Evolutionary conservation across 352 stramenopile genomes (phyloP), one percentile per base, ranked within the genome.

Genomic region (Phytophthora pluvialis): DNA sequence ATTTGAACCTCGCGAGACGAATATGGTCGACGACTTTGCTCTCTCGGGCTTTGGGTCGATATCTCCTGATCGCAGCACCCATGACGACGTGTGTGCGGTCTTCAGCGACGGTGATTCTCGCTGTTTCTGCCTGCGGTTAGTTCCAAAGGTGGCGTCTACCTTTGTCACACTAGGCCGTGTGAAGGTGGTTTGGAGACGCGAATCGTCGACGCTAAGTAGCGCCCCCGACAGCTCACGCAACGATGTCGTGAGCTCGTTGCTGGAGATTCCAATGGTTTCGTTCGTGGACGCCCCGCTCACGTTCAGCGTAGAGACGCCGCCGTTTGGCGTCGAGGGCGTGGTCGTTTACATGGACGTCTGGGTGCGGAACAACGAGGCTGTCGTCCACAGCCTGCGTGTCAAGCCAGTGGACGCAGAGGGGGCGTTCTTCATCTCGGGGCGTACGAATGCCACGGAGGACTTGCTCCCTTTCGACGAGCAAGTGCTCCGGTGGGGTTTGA

Each of bases 341-440:
- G 31, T 94, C 18, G 70, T 87, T 16, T 60, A 64, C 28, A 76
- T 94, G 60, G 71, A 86, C 31, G 65, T 96, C 28, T 62, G 64
- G 7, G 67, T 94, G 29, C 71, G 70, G 28, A 96, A 96, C 76
- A 92, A 94, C 60, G 83, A 92, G 29, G 73, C 76, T 45, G 66
- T 73, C 7, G 81, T 93, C 42, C 82, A 94, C 61, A 88, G 77
- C 32, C 54, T 96, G 18, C 80, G 75, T 0, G 68, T 96, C 44
- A 90, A 92, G 53, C 76, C 83, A 1, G 72, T 90, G 18, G 79
- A 93, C 60, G 76, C 88, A 5, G 88, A 80, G 13, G 77, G 72
- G 10, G 78, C 91, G 43, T 94, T 94, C 68, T 80, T 94, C 56
- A 84, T 95, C 29, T 78, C 85, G 26, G 87, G 88, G 11, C 75